These are phyloP conservation scores for Sideroxylon spinosum DNA, from an alignment of 179 eudicot species.

Conservation along the genomic window DNA sequence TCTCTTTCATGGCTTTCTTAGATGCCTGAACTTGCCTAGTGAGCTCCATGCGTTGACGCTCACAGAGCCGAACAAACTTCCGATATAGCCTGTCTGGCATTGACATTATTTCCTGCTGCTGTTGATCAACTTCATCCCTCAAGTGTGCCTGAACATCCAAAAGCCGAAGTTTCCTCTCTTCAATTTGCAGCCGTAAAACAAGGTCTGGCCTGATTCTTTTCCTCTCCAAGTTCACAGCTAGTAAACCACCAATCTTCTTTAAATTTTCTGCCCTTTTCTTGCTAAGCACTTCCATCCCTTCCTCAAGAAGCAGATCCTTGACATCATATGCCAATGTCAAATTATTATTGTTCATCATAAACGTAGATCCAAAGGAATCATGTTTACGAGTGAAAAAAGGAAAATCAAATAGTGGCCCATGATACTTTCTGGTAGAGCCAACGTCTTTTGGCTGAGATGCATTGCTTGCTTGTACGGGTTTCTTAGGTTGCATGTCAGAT, in stretches of 20 bases:
- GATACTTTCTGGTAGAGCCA: slow-evolving; percentile 68
- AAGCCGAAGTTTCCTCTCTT: slow-evolving; percentile 83
- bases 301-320: slow-evolving; percentile 75
- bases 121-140: slow-evolving; percentile 89
- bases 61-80: slow-evolving; percentile 88
- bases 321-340: slow-evolving; percentile 75
- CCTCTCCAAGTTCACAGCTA: slow-evolving; percentile 83
- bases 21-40: slow-evolving; percentile 81
- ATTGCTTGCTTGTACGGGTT: slow-evolving; percentile 45
- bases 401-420: slow-evolving; percentile 94
- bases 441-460: slow-evolving; percentile 58
- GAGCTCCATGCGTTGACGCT: slow-evolving; percentile 88
- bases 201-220: slow-evolving; percentile 95
- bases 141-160: slow-evolving; percentile 73
- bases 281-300: slow-evolving; percentile 58
- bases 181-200: slow-evolving; percentile 74
- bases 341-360: slow-evolving; percentile 59
- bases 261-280: slow-evolving; percentile 69
- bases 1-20: slow-evolving; percentile 86
- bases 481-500: slow-evolving; percentile 61
- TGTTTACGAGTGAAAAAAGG: slow-evolving; percentile 83
- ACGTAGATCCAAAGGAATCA: slow-evolving; percentile 66
- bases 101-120: slow-evolving; percentile 91
- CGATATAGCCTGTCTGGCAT: slow-evolving; percentile 92
- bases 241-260: slow-evolving; percentile 67